These are phyloP conservation scores for Chlorencoelia australis DNA, from an alignment of 2,329 filamentous ascomycete species.

Conservation along the genomic window DNA sequence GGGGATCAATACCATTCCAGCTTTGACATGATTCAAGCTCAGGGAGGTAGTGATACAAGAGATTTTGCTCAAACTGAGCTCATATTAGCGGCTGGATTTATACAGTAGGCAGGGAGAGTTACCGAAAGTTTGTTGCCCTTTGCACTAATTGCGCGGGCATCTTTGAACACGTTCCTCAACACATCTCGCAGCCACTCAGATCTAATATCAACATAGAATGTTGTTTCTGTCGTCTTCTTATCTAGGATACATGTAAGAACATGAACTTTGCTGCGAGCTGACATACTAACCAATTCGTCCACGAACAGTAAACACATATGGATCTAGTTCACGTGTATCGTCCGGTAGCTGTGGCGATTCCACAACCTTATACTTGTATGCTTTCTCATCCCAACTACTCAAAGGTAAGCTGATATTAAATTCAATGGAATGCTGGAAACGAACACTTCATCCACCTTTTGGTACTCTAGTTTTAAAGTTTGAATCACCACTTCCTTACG, in stretches of 20 bases:
- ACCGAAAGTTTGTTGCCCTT: constrained; percentile 25
- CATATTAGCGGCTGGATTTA: constrained; percentile 2
- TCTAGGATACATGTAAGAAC: constrained; percentile 3
- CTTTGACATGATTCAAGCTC: constrained; percentile 8
- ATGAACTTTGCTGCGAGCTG: not conserved
- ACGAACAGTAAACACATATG: constrained; percentile 14
- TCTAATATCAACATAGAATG: constrained; percentile 25
- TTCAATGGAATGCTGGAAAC: not conserved
- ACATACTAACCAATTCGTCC: constrained; percentile 3
- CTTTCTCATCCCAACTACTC: constrained; percentile 16
- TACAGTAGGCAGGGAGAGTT: too few species aligned
- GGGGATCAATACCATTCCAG: not conserved
- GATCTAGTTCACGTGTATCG: constrained; percentile 10
- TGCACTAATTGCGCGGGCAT: constrained; percentile 25
- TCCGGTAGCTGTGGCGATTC: constrained; percentile 12
- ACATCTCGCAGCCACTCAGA: constrained; percentile 25
- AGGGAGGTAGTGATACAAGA: constrained; percentile 10
- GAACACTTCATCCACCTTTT: not conserved
- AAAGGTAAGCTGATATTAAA: constrained; percentile 1
- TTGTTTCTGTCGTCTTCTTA: constrained; percentile 16
- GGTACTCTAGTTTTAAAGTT: not conserved
- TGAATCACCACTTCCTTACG: not conserved
- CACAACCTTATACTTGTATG: constrained; percentile 24
- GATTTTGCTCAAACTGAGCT: constrained; percentile 9
- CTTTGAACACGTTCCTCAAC: constrained; percentile 23